Percentiles rank a stretch among this genome's conserved stretches.
phyloP scores from a whole-genome alignment of 1,284 basidiomycete genomes.

The Pulveroboletus sp. region DNA sequence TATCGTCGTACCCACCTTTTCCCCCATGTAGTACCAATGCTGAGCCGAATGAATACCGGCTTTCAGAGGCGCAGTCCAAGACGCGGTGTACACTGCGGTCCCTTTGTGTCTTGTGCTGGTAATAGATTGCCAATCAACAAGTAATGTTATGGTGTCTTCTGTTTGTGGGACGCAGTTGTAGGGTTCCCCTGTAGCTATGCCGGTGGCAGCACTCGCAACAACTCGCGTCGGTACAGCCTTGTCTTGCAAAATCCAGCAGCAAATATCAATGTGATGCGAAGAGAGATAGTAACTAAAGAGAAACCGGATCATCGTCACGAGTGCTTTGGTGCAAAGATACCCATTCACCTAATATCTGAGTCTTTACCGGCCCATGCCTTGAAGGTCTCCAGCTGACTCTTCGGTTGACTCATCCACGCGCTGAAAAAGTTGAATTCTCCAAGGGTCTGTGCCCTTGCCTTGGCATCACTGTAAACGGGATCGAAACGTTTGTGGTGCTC shows the following conservation, averaged over 20 bases:
- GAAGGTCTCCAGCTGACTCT: slow-evolving; percentile 92
- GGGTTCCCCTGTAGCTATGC: slow-evolving; percentile 84
- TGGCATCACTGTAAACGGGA: slow-evolving; percentile 90
- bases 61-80: slow-evolving; percentile 81
- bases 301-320: not conserved
- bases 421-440: slow-evolving; percentile 93
- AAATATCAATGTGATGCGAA: slow-evolving; percentile 90
- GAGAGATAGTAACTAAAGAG: slow-evolving; percentile 82
- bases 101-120: slow-evolving; percentile 68
- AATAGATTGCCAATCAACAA: slow-evolving; percentile 88
- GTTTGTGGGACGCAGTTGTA: slow-evolving; percentile 83
- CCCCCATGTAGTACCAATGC: slow-evolving; percentile 92
- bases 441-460: slow-evolving; percentile 67
- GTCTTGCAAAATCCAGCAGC: slow-evolving; percentile 88
- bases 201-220: slow-evolving; percentile 82
- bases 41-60: slow-evolving; percentile 83
- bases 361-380: slow-evolving; percentile 92
- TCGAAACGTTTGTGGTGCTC: slow-evolving; percentile 91
- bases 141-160: slow-evolving; percentile 91
- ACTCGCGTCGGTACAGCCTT: slow-evolving; percentile 78
- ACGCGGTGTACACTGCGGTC: slow-evolving; percentile 87
- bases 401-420: slow-evolving; percentile 94
- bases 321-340: not conserved
- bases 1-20: slow-evolving; percentile 55
- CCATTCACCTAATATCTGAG: slow-evolving; percentile 76